These are phyloP conservation scores for Fusarium veterinarium DNA, from an alignment of 2,329 filamentous ascomycete species.

Conservation along the genomic window DNA sequence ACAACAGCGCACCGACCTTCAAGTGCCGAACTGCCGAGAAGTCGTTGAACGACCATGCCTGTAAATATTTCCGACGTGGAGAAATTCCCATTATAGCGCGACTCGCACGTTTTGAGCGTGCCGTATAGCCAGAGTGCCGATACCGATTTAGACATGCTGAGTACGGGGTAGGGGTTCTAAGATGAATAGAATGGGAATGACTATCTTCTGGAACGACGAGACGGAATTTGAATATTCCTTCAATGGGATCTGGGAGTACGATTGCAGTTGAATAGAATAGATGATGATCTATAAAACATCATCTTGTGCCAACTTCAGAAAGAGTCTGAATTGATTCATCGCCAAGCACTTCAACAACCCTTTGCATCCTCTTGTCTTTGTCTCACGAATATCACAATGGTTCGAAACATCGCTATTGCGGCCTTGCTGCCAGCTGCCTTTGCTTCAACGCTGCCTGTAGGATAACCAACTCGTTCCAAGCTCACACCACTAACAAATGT, in stretches of 20 bases:
- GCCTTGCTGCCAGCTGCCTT: background rate
- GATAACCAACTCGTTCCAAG: too few relatives aligned
- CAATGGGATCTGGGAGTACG: rapidly evolving
- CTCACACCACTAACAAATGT: too few relatives aligned
- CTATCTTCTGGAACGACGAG: background rate
- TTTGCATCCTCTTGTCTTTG: rapidly evolving
- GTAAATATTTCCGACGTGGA: background rate
- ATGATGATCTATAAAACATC: background rate
- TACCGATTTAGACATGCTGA: background rate
- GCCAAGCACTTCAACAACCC: rapidly evolving
- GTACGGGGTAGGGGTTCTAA: background rate
- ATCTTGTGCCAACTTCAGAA: rapidly evolving
- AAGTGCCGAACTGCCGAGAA: background rate
- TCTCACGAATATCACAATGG: background rate
- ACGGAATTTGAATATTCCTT: background rate
- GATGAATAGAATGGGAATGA: background rate
- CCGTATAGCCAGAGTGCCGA: background rate
- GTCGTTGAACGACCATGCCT: background rate
- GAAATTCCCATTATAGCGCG: too few relatives aligned
- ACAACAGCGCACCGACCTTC: rapidly evolving
- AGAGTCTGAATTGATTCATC: too few relatives aligned
- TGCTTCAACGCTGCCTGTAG: too few relatives aligned
- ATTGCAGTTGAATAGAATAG: background rate
- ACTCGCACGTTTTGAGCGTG: background rate
- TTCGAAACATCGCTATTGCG: background rate